These are phyloP conservation scores for Cyclaneusma minus DNA, from an alignment of 2,329 filamentous ascomycete species.

Conservation along the genomic window DNA sequence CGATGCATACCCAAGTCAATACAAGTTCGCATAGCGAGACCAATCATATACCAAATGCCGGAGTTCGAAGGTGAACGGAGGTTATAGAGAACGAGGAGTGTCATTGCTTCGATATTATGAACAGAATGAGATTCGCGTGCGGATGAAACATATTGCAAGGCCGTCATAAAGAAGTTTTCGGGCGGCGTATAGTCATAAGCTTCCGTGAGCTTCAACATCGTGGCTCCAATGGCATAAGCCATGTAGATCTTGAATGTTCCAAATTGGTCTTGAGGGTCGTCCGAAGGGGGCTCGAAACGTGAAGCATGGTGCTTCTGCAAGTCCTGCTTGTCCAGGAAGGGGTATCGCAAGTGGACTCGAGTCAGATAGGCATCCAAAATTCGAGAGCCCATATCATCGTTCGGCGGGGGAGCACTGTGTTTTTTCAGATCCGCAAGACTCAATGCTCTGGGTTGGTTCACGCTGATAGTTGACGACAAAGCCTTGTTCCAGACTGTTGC, in stretches of 20 bases:
- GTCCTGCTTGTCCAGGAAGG: conserved; percentile 29
- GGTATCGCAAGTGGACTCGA: conserved; percentile 30
- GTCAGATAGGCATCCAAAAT: conserved; percentile 29
- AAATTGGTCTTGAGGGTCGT: conserved; percentile 24
- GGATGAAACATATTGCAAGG: conserved; percentile 30
- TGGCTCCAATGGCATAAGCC: conserved; percentile 34
- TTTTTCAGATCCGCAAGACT: conserved; percentile 22
- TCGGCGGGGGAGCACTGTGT: conserved; percentile 27
- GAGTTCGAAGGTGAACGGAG: conserved; percentile 32
- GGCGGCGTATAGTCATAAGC: conserved; percentile 23
- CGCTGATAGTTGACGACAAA: conserved; percentile 15
- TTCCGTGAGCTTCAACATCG: conserved; percentile 30
- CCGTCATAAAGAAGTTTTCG: conserved; percentile 31
- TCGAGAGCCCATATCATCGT: conserved; percentile 26
- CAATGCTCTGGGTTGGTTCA: conserved; percentile 11
- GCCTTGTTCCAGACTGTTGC: conserved; percentile 37
- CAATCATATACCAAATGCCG: conserved; percentile 38
- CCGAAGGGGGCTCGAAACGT: conserved; percentile 21
- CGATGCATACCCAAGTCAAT: conserved; percentile 35
- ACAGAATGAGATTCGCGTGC: conserved; percentile 31
- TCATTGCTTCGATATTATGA: conserved; percentile 36
- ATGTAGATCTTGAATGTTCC: conserved; percentile 34
- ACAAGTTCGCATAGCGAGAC: conserved; percentile 34
- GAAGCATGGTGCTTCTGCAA: conserved; percentile 27
- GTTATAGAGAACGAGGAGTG: conserved; percentile 33